These are phyloP conservation scores for Plasmodium malariae DNA, from an alignment of 169 alveolate genomes.

Conservation along the genomic window DNA sequence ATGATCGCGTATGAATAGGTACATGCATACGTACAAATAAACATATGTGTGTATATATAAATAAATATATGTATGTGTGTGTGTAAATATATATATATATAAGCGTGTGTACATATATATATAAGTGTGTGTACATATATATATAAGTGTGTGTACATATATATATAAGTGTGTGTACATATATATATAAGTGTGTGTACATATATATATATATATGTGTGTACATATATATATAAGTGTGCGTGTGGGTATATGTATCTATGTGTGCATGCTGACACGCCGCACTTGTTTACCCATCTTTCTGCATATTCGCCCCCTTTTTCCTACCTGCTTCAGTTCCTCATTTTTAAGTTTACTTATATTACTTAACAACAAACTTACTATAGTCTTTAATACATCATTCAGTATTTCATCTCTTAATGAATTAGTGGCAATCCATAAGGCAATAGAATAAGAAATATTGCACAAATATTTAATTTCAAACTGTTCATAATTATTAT, in stretches of 20 bases:
- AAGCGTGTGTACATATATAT: no score
- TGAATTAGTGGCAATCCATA: conserved; percentile 25
- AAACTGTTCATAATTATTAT: conserved; percentile 43
- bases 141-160: no score
- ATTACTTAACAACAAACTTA: conserved; percentile 14
- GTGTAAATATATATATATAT: no score
- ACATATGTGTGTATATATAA: no score
- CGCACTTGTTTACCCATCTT: no score
- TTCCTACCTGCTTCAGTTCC: conserved; percentile 63
- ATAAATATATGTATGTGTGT: no score
- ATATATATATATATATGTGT: not conserved
- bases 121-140: no score
- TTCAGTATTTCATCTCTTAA: not conserved
- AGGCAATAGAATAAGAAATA: conserved; percentile 40
- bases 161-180: no score
- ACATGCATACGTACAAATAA: no score
- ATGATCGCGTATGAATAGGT: no score
- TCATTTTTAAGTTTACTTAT: conserved; percentile 57
- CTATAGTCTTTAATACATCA: not conserved
- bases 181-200: no score
- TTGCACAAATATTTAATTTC: conserved; percentile 72
- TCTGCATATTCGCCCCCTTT: no score
- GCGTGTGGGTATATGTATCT: not conserved
- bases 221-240: not conserved
- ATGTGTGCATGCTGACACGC: not conserved